Conservation (phyloP, 768 basidiomycete species). For the Dictyophora rubrovolvata region DNA sequence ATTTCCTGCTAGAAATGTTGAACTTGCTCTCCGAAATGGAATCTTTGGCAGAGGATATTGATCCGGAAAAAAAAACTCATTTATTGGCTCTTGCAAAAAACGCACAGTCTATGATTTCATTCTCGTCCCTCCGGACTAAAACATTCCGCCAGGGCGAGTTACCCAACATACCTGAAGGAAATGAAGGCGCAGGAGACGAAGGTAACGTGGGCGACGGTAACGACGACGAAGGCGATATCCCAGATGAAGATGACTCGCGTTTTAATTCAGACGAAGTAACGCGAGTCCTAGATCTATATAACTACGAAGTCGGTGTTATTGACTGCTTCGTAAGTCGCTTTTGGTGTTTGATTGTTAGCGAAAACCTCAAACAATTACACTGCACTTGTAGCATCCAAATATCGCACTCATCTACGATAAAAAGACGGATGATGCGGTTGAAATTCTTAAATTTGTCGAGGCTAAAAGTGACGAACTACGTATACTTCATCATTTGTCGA, state of each 20-base stretch:
- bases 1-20: no score
- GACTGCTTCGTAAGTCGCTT: neutral
- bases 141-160: no score
- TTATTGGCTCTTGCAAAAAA: no score
- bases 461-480: neutral
- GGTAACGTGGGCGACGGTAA: no score
- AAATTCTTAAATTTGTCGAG: neutral
- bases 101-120: no score
- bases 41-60: no score
- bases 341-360: neutral
- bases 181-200: no score
- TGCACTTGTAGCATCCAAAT: neutral
- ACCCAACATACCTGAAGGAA: no score
- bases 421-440: neutral
- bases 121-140: no score
- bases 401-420: neutral
- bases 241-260: neutral
- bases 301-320: neutral
- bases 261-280: neutral
- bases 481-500: neutral
- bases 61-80: no score
- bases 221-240: no score
- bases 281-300: neutral
- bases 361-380: neutral
- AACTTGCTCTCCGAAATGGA: no score